A percentile compares a stretch with the other conserved stretches of the same genome.
phyloP scores from a whole-genome alignment of 2,329 filamentous ascomycete species.

The Stachybotrys chlorohalonatus region DNA sequence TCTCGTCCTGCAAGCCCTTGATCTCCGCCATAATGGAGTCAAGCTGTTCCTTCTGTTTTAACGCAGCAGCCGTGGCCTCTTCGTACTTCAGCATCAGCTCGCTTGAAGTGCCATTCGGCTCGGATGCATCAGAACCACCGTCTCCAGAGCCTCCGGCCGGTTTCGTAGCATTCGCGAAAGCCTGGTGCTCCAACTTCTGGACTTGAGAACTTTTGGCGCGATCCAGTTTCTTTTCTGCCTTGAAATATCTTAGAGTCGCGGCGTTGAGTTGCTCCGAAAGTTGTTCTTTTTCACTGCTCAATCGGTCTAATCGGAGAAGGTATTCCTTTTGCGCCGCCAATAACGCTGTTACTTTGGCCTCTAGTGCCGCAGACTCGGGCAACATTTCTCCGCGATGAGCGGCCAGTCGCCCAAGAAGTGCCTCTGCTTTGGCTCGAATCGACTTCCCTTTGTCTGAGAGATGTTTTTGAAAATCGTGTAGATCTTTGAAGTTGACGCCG shows the following conservation, averaged over 20 bases:
- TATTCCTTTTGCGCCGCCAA: conserved; percentile 77
- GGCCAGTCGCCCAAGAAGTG: conserved; percentile 53
- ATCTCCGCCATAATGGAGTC: conserved; percentile 72
- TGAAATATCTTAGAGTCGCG: conserved; percentile 84
- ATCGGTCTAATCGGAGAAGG: conserved; percentile 64
- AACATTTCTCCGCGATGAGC: conserved; percentile 43
- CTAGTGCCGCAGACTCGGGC: conserved; percentile 63
- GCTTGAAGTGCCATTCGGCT: conserved; percentile 46
- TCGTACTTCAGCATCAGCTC: conserved; percentile 69
- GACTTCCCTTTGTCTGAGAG: conserved; percentile 65
- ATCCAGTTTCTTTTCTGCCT: conserved; percentile 91
- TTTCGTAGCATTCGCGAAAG: conserved; percentile 59
- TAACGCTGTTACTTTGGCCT: conserved; percentile 64
- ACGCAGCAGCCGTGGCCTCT: conserved; percentile 65
- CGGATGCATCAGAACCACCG: conserved; percentile 42
- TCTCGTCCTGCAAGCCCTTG: conserved; percentile 63
- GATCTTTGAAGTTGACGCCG: conserved; percentile 52
- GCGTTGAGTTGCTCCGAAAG: conserved; percentile 80
- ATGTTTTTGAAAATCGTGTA: conserved; percentile 71
- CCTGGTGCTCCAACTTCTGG: conserved; percentile 85
- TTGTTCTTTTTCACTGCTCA: conserved; percentile 71
- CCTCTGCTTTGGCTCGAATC: conserved; percentile 66
- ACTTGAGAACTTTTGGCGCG: conserved; percentile 82
- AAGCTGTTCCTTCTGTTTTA: conserved; percentile 83
- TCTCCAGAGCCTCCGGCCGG: conserved; percentile 20